phyloP scores from a whole-genome alignment of 2,329 filamentous ascomycete genomes.

The Ceratocystis alfenasii region DNA sequence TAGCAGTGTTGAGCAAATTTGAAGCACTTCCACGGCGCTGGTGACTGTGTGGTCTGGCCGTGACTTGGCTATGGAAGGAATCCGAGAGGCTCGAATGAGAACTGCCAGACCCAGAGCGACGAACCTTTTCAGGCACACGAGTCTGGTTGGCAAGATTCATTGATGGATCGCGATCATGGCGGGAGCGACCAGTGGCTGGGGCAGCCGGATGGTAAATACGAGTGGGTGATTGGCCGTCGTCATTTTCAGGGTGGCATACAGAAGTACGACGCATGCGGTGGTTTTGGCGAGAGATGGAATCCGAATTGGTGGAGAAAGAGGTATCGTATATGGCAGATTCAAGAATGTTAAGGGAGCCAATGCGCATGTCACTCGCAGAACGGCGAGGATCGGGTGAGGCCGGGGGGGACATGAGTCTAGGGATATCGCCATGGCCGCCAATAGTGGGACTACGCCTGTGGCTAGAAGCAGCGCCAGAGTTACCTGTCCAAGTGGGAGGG shows the following conservation, averaged over 20 bases:
- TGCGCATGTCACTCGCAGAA: conserved; percentile 40
- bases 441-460: conserved; percentile 48
- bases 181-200: conserved; percentile 3
- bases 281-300: conserved; percentile 11
- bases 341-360: conserved; percentile 47
- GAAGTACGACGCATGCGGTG: conserved; percentile 34
- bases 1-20: conserved; percentile 58
- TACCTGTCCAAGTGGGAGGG: conserved; percentile 57
- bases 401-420: conserved; percentile 56
- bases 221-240: conserved; percentile 32
- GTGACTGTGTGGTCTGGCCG: conserved; percentile 33
- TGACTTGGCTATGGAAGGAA: conserved; percentile 29
- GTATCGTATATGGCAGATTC: conserved; percentile 39
- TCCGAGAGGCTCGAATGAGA: conserved; percentile 70
- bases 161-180: conserved; percentile 41
- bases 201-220: conserved; percentile 2
- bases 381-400: conserved; percentile 45
- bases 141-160: conserved; percentile 57
- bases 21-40: conserved; percentile 58
- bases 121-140: conserved; percentile 60
- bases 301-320: conserved; percentile 28
- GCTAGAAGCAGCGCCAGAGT: conserved; percentile 35
- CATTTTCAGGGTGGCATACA: conserved; percentile 35
- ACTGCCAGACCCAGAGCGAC: conserved; percentile 81
- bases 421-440: conserved; percentile 49